phyloP scores from a whole-genome alignment of 2,329 filamentous ascomycete species.

The Diplodia seriata region DNA sequence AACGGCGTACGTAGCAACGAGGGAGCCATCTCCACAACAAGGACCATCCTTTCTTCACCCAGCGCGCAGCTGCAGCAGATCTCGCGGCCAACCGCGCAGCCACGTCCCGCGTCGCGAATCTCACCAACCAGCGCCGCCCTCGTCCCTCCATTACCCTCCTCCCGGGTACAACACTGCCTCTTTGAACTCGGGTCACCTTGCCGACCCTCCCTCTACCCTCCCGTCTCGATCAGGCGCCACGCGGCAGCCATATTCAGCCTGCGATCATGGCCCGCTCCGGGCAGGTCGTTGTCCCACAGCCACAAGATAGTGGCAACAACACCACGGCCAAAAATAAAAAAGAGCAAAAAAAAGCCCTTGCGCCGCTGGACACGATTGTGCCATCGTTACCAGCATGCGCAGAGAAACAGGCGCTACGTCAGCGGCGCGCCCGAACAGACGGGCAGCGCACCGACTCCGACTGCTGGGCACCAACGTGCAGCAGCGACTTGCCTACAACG shows the following conservation, averaged over 20 bases:
- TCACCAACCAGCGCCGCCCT: constrained; percentile 10
- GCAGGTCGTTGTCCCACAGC: not conserved
- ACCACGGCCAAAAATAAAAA: not conserved
- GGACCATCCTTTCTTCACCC: constrained; percentile 1
- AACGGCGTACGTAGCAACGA: not conserved
- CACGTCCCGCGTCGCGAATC: constrained; percentile 17
- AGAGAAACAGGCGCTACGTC: constrained; percentile 9
- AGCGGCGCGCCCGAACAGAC: not conserved
- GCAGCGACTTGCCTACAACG: not conserved
- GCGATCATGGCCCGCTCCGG: not conserved
- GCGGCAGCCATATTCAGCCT: constrained; percentile 18
- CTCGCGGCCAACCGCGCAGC: not conserved
- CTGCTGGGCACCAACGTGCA: constrained; percentile 13
- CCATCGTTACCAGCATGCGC: not conserved
- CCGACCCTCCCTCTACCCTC: constrained; percentile 10
- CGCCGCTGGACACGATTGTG: not conserved
- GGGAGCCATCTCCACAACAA: not conserved
- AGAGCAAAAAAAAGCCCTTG: not conserved
- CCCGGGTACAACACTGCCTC: constrained; percentile 13
- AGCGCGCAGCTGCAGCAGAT: constrained; percentile 10
- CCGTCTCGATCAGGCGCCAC: constrained; percentile 1
- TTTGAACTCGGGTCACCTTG: constrained; percentile 20
- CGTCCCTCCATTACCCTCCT: not conserved
- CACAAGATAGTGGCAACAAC: constrained; percentile 4
- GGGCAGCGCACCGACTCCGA: not conserved